phyloP scores from a whole-genome alignment of 108 stramenopile species.

The Stephanodiscus triporus region DNA sequence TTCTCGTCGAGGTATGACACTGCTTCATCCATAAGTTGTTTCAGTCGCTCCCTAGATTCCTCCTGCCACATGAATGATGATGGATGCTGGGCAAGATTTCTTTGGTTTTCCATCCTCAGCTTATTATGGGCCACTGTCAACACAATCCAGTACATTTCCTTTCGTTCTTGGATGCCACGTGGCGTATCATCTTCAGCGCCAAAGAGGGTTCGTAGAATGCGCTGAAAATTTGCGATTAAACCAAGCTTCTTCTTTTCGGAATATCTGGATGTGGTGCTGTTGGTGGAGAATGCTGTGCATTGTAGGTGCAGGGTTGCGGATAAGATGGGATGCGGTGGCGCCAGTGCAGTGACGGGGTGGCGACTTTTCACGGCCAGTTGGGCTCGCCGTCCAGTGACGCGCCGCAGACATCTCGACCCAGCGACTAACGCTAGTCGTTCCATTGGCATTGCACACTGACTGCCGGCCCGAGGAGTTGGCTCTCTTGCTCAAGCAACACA shows the following conservation, averaged over 20 bases:
- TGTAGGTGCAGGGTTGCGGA: neutral
- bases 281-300: constrained; percentile 20
- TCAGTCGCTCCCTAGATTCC: constrained; percentile 34
- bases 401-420: neutral
- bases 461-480: too few species aligned
- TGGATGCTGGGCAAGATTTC: neutral
- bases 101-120: constrained; percentile 29
- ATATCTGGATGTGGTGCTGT: constrained; percentile 22
- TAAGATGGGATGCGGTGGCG: neutral
- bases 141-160: constrained; percentile 61
- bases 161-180: constrained; percentile 67
- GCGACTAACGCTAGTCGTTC: neutral
- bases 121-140: constrained; percentile 55
- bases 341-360: neutral
- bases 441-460: too few species aligned
- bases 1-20: constrained; percentile 51
- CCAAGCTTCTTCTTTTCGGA: constrained; percentile 33
- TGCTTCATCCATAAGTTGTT: constrained; percentile 54
- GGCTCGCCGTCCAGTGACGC: neutral
- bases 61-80: constrained; percentile 18
- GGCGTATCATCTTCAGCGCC: constrained; percentile 50
- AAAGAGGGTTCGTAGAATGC: constrained; percentile 31
- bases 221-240: constrained; percentile 22
- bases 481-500: too few species aligned
- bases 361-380: neutral